phyloP scores from a whole-genome alignment of 805 yeast genomes.

The Candida odintsovae region DNA sequence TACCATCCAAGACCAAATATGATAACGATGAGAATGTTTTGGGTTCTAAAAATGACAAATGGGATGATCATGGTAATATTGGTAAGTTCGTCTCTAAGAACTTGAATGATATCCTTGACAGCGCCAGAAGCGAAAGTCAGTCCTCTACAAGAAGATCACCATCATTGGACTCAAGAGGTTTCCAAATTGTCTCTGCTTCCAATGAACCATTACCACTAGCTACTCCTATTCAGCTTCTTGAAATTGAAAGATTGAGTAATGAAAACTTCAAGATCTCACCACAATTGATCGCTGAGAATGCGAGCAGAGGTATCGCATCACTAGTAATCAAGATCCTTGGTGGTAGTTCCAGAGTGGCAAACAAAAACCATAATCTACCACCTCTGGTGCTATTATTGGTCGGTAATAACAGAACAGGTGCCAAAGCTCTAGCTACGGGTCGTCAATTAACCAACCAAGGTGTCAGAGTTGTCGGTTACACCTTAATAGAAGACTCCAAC shows the following conservation, averaged over 20 bases:
- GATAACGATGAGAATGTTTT: conserved; percentile 70
- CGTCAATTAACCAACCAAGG: conserved; percentile 74
- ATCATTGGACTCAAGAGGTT: conserved; percentile 7
- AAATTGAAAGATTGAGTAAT: conserved; percentile 56
- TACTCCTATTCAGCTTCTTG: conserved; percentile 73
- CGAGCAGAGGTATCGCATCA: conserved; percentile 60
- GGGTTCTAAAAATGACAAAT: conserved; percentile 2
- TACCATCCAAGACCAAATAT: conserved; percentile 39
- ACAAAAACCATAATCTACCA: conserved; percentile 69
- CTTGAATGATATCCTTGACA: conserved; percentile 7
- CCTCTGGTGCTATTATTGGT: conserved; percentile 68
- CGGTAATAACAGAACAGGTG: conserved; percentile 73
- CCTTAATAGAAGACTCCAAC: conserved; percentile 7
- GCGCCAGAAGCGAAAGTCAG: conserved; percentile 3
- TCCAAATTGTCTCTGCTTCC: conserved; percentile 12
- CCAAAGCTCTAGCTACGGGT: conserved; percentile 71
- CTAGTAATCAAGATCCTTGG: conserved; percentile 60
- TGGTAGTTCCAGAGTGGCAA: conserved; percentile 59
- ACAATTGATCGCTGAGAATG: conserved; percentile 50
- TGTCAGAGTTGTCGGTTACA: conserved; percentile 47
- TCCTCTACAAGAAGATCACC: conserved; percentile 1
- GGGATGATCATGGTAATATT: conserved; percentile 14
- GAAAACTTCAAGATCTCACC: conserved; percentile 48
- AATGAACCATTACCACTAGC: conserved; percentile 48
- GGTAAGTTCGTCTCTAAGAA: conserved; percentile 7